A percentile compares a stretch with the other conserved stretches of the same genome.
phyloP scores from a whole-genome alignment of 176 grass and related monocot species.

The Ampelocalamus luodianensis region DNA sequence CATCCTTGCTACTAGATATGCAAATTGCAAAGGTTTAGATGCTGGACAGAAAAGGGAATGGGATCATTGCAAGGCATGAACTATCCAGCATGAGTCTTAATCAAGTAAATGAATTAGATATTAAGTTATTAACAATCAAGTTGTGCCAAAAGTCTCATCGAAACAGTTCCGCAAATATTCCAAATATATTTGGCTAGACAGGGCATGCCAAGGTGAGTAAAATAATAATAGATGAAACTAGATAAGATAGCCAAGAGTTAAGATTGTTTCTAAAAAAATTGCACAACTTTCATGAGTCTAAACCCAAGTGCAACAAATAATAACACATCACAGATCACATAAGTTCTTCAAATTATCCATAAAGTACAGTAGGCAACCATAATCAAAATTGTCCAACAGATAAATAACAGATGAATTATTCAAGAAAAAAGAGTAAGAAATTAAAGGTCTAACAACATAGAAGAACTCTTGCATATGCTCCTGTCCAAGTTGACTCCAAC shows the following conservation, averaged over 20 bases:
- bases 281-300: neutral
- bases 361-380: neutral
- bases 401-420: constrained; percentile 11
- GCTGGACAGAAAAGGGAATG: neutral
- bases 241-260: neutral
- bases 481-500: neutral
- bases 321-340: neutral
- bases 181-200: constrained; percentile 1
- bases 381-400: neutral
- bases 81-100: constrained; percentile 15
- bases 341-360: neutral
- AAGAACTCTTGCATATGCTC: neutral
- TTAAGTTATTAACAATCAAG: constrained; percentile 6
- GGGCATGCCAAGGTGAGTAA: neutral
- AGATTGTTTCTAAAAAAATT: neutral
- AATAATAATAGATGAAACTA: neutral
- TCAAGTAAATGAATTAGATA: neutral
- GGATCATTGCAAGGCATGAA: neutral
- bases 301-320: neutral
- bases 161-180: neutral
- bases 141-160: neutral
- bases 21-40: neutral
- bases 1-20: neutral
- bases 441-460: constrained; percentile 6
- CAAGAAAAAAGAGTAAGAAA: neutral